Evolutionary conservation across 176 grass and related monocot genomes (phyloP), one percentile per base, ranked within the genome.

Genomic region (Phoenix dactylifera): DNA sequence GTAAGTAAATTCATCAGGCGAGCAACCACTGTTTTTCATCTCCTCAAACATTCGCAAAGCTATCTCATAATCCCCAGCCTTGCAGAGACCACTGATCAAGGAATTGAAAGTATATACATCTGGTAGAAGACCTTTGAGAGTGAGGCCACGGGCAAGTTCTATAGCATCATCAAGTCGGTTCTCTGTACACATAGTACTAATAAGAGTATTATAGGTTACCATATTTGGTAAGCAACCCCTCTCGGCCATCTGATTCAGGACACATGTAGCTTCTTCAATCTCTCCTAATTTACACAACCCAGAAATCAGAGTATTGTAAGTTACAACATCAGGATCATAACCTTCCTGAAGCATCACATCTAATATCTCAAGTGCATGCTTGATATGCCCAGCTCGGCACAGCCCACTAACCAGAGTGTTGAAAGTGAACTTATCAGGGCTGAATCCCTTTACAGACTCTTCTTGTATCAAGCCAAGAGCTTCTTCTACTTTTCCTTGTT

Each of bases 41-140:
- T 95, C 86, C 66, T 82, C 86, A 68, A 95, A 90, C 68, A 95
- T 79, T 30, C 71, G 71, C 67, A 84, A 58, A 66, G 80, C 91
- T 65, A 95, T 83, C 60, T 76, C 75, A 74, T 79, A 76, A 70
- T 87, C 75, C 35, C 83, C 83, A 26, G 77, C 75, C 53, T 79
- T 95, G 60, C 86, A 83, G 29, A 95, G 91, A 22, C 80, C 80
- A 32, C 75, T 84, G 16, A 95, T 90, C 50, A 90, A 59, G 56
- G 84, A 87, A 79, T 95, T 90, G 71, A 90, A 95, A 70, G 91
- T 85, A 76, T 82, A 82, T 20, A 77, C 71, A 87, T 95, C 75
- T 7, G 91, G 91, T 73, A 83, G 74, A 66, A 95, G 71, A 58
- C 83, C 83, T 50, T 85, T 90, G 50, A 79, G 18, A 16, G 86